Evolutionary conservation across 306 rosid species (phyloP).

Genomic region (Potentilla sterilis): DNA sequence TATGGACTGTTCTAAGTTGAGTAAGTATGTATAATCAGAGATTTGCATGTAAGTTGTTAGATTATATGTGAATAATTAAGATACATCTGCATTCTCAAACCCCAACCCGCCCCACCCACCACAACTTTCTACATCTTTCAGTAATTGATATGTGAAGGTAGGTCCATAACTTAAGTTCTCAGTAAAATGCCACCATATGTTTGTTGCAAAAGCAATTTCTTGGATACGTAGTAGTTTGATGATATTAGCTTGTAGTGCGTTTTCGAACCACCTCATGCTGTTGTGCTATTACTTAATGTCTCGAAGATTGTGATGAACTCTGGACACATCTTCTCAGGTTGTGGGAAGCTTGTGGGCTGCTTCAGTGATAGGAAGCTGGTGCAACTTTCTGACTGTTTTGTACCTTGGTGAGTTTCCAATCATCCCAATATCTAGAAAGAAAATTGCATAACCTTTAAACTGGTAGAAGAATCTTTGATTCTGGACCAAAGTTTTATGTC

Average conservation of each 20-base stretch:
- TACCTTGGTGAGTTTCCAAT: conserved; percentile 64
- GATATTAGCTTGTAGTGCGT: neutral
- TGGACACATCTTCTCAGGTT: conserved; percentile 43
- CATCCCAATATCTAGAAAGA: neutral
- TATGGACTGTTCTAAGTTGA: neutral
- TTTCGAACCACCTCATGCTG: neutral
- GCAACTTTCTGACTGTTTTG: conserved; percentile 70
- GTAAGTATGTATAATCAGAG: neutral
- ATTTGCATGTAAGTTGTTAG: neutral
- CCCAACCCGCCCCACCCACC: neutral
- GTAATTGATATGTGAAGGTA: neutral
- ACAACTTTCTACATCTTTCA: neutral
- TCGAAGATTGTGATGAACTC: conserved; percentile 26
- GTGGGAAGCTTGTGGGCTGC: conserved; percentile 65
- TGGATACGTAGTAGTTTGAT: neutral
- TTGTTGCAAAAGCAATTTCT: neutral
- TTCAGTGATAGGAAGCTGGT: conserved; percentile 86
- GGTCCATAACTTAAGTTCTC: neutral
- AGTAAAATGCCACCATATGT: neutral
- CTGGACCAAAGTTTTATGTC: neutral
- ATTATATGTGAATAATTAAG: neutral
- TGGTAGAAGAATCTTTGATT: neutral
- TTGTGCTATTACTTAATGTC: conserved; percentile 10
- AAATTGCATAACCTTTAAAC: neutral
- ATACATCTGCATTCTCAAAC: neutral